Percentiles rank a stretch among this genome's conserved stretches.
Conservation (phyloP, 179 eudicot species). For the Sideroxylon spinosum region DNA sequence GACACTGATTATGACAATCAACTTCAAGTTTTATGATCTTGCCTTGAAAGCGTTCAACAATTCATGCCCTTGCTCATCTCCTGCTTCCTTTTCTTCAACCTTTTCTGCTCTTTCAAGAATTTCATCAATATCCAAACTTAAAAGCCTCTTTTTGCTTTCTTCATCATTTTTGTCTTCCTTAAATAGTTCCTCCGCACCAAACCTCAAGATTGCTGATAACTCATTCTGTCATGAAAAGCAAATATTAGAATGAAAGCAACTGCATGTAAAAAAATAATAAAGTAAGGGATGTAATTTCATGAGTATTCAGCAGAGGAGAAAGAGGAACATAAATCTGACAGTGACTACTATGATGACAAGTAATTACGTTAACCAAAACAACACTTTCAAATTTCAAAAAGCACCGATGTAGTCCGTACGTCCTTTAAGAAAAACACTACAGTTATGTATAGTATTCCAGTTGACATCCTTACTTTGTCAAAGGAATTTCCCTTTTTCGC, state of each 20-base stretch:
- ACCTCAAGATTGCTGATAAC: conserved; percentile 96
- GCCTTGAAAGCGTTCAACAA: conserved; percentile 95
- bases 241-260: neutral
- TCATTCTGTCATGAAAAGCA: conserved; percentile 61
- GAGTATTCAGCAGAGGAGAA: neutral
- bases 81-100: conserved; percentile 77
- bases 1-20: neutral
- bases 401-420: neutral
- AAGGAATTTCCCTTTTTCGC: conserved; percentile 79
- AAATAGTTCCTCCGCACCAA: conserved; percentile 97
- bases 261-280: neutral
- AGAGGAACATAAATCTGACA: neutral
- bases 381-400: conserved; percentile 7
- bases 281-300: neutral
- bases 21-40: conserved; percentile 11
- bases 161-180: conserved; percentile 97
- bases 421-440: neutral
- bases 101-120: conserved; percentile 98
- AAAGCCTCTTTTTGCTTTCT: conserved; percentile 91
- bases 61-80: conserved; percentile 66
- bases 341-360: neutral
- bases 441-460: conserved; percentile 1
- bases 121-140: conserved; percentile 96
- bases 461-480: conserved; percentile 65
- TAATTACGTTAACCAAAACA: conserved; percentile 4